Conservation (phyloP, 208 protist genomes). For the Trypanosoma boissoni region DNA sequence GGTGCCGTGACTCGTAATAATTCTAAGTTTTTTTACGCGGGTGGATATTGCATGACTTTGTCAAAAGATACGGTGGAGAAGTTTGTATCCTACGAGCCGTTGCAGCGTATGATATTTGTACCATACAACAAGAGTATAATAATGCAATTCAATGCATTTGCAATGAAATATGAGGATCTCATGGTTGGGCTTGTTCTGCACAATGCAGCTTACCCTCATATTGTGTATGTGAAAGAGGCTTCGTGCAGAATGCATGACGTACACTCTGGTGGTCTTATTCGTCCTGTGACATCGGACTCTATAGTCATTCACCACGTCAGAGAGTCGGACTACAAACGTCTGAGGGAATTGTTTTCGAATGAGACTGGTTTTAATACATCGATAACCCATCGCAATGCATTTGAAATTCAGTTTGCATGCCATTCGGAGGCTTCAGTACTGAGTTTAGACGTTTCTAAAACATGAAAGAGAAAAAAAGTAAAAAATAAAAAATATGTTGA, state of each 20-base stretch:
- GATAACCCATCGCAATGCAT: too few species aligned
- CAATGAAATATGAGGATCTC: not conserved
- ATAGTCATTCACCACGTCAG: too few species aligned
- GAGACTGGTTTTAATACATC: too few species aligned
- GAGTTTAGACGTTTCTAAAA: too few species aligned
- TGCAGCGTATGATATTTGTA: not conserved
- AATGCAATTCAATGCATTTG: not conserved
- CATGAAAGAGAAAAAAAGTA: too few species aligned
- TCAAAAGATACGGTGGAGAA: not conserved
- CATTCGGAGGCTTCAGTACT: too few species aligned
- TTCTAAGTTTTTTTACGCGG: not conserved
- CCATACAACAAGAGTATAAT: not conserved
- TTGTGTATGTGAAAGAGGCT: not conserved
- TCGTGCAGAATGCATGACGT: not conserved
- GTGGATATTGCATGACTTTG: not conserved
- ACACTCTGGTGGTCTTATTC: too few species aligned
- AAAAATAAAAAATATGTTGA: too few species aligned
- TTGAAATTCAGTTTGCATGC: too few species aligned
- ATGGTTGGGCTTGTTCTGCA: slow-evolving; percentile 3
- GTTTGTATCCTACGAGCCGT: not conserved
- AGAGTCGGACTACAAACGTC: too few species aligned
- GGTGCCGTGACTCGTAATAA: not conserved
- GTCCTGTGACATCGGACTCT: too few species aligned
- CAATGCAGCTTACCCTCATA: not conserved
- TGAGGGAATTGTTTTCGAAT: too few species aligned